Evolutionary conservation across 352 stramenopile species (phyloP), one percentile per base, ranked within the genome.

Genomic region (Pseudoperonospora humuli): DNA sequence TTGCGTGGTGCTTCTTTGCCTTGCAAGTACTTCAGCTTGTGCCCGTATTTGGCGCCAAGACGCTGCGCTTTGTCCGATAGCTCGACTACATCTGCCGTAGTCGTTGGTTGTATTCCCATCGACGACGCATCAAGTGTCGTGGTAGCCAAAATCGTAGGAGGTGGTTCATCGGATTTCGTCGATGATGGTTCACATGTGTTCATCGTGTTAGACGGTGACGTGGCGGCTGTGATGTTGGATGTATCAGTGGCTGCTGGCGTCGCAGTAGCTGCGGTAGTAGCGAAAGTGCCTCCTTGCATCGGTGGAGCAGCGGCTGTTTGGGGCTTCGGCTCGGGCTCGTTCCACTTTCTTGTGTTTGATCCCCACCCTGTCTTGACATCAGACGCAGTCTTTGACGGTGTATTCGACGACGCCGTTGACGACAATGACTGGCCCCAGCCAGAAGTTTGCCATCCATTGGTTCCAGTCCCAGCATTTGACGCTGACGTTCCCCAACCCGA

Each of bases 1-100:
- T 72, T 79, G n/a, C 79, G 79, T 9, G 64, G 50, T 11, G 64
- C 50, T 47, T 77, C 57, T 43, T 69, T 74, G 10, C 76, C 79
- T 26, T 83, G 78, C 15, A 92, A 55, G 47, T 86, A 92, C 45
- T 89, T 86, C 29, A 92, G 54, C 53, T 89, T 91, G 61, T 91
- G 70, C 0, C 74, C 74, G 41, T 88, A 83, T 32, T 70, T 76
- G 8, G 69, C 66, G 9, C 75, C 67, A 5, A 91, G 72, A 13
- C 75, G 73, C 34, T 73, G 70, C 8, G 73, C 73, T 35, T 85
- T 85, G 15, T 78, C 68, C 7, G 73, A 85, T 38, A 85, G 45
- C 36, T 67, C 54, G 8, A 68, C 45, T 0, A 53, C 24, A 41
- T 63, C 64, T 15, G 32, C 26, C 3, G 32, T 54, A 2, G 25